Evolutionary conservation across 495 filamentous ascomycete genomes (phyloP).

Genomic region (Ascodesmis nigricans): DNA sequence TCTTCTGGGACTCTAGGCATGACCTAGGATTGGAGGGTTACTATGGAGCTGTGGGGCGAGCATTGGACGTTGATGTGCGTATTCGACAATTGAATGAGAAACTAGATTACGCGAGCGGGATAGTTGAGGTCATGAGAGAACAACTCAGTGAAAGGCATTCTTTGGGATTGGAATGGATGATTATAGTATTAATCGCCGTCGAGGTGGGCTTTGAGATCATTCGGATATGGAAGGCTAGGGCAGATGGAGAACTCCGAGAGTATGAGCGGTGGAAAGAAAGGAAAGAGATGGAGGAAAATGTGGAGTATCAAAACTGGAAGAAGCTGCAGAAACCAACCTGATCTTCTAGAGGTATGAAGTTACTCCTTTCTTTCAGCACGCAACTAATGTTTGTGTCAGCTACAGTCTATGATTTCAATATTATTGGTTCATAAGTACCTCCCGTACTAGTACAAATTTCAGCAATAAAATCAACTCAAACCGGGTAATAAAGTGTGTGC

Average conservation of each 20-base stretch:
- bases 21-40: conserved; percentile 77
- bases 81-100: conserved; percentile 88
- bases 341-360: too few species aligned
- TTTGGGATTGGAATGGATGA: conserved; percentile 82
- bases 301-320: conserved; percentile 14
- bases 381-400: too few species aligned
- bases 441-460: too few species aligned
- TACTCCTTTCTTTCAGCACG: too few species aligned
- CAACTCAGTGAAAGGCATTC: conserved; percentile 76
- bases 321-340: too few species aligned
- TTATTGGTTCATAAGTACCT: too few species aligned
- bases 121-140: conserved; percentile 71
- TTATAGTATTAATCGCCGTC: conserved; percentile 79
- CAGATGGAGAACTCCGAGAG: conserved; percentile 25
- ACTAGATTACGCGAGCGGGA: conserved; percentile 94
- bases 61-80: conserved; percentile 76
- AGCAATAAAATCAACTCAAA: too few species aligned
- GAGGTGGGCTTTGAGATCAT: conserved; percentile 58
- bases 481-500: too few species aligned
- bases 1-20: conserved; percentile 87
- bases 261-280: conserved; percentile 14
- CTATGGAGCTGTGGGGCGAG: conserved; percentile 76
- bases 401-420: too few species aligned
- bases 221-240: conserved; percentile 31
- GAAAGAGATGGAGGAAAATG: conserved; percentile 12